phyloP scores from a whole-genome alignment of 176 grass and related monocot species.

The Saccharum spontaneum region DNA sequence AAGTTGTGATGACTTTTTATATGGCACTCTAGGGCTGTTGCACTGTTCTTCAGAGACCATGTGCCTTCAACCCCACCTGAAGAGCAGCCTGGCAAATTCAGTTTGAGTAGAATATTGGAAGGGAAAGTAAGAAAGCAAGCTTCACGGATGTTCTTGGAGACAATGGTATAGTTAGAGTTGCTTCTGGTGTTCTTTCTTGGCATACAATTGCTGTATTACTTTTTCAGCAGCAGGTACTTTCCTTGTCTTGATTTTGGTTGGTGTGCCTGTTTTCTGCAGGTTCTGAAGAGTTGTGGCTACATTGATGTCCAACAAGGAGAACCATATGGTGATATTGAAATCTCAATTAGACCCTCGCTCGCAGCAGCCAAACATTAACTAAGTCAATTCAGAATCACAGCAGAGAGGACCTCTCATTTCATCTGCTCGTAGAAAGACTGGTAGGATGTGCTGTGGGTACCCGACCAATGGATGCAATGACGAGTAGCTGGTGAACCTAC shows the following conservation, averaged over 20 bases:
- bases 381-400: not conserved
- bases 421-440: not conserved
- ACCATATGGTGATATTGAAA: constrained; percentile 70
- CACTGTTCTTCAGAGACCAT: constrained; percentile 67
- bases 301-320: constrained; percentile 75
- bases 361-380: constrained; percentile 49
- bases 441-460: not conserved
- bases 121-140: constrained; percentile 77
- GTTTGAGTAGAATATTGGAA: constrained; percentile 73
- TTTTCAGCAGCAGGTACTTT: not conserved
- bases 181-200: not conserved
- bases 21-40: constrained; percentile 61
- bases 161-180: constrained; percentile 53
- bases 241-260: constrained; percentile 9
- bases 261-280: constrained; percentile 43
- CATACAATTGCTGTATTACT: not conserved
- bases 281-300: constrained; percentile 64
- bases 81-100: constrained; percentile 49
- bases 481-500: not conserved
- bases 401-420: not conserved
- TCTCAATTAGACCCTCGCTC: constrained; percentile 59
- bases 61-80: constrained; percentile 38
- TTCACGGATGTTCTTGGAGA: constrained; percentile 89
- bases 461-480: not conserved
- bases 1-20: not conserved